Percentiles rank a stretch among this genome's conserved stretches.
Conservation (phyloP, 345 rosid species). For the Excoecaria agallocha region DNA sequence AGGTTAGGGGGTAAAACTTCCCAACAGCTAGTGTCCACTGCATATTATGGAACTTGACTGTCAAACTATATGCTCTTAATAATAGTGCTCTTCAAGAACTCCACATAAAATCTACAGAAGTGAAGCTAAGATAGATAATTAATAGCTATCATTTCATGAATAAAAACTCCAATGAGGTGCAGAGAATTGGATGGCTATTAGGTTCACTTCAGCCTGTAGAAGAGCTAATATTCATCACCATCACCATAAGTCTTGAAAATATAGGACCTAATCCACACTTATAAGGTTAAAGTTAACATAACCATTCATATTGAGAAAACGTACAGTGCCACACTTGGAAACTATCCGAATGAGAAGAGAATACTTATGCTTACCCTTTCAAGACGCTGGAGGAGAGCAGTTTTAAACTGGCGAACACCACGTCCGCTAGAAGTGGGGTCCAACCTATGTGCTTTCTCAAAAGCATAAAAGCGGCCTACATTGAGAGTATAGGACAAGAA, state of each 20-base stretch:
- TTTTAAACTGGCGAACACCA: slow-evolving; percentile 98
- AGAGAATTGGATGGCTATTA: neutral
- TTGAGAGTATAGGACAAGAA: neutral
- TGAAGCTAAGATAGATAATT: neutral
- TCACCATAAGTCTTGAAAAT: neutral
- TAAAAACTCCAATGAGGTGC: neutral
- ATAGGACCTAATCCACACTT: neutral
- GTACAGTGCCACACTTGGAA: neutral
- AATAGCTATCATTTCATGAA: neutral
- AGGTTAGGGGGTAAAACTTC: neutral
- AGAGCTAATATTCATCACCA: neutral
- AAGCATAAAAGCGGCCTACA: slow-evolving; percentile 96
- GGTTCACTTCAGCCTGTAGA: neutral
- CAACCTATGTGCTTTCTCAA: slow-evolving; percentile 93
- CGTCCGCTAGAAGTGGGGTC: slow-evolving; percentile 98
- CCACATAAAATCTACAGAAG: neutral
- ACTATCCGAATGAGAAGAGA: neutral
- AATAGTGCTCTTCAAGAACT: neutral
- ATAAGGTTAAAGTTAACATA: neutral
- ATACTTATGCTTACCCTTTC: slow-evolving; percentile 55
- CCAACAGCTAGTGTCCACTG: neutral
- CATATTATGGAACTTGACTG: neutral
- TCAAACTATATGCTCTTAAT: neutral
- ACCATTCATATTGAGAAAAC: neutral
- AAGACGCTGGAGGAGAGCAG: slow-evolving; percentile 96